Evolutionary conservation across 177 flowering plant genomes (phyloP).

Genomic region (Vitis hybrid): DNA sequence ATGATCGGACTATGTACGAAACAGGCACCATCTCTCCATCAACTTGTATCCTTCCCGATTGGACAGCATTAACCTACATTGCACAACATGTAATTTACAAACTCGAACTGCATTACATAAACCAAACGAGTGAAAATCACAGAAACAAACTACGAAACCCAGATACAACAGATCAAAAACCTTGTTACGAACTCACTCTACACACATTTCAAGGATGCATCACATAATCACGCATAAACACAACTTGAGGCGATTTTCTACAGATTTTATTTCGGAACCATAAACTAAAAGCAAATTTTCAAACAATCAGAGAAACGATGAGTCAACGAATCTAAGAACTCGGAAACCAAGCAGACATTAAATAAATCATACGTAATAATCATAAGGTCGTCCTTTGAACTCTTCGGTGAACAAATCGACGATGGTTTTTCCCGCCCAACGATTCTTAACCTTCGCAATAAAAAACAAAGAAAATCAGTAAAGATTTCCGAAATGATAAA

Average conservation of each 20-base stretch:
- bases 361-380: constrained; percentile 52
- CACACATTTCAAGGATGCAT: no score
- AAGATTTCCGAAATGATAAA: background rate
- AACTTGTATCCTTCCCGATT: constrained; percentile 87
- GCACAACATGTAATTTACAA: no score
- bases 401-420: constrained; percentile 91
- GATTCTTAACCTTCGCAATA: constrained; percentile 64
- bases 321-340: background rate
- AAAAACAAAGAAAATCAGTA: background rate
- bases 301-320: background rate
- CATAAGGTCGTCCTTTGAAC: constrained; percentile 79
- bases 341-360: background rate
- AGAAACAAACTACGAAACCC: background rate
- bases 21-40: constrained; percentile 75
- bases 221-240: no score
- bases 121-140: background rate
- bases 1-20: constrained; percentile 64
- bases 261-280: no score
- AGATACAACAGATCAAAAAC: no score
- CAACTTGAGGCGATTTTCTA: no score
- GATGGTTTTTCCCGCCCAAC: constrained; percentile 89
- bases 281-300: background rate
- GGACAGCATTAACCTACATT: constrained; percentile 74
- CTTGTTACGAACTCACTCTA: no score
- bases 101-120: no score